Evolutionary conservation across 2,329 filamentous ascomycete genomes (phyloP).

Genomic region (Tolypocladium cylindrosporum): DNA sequence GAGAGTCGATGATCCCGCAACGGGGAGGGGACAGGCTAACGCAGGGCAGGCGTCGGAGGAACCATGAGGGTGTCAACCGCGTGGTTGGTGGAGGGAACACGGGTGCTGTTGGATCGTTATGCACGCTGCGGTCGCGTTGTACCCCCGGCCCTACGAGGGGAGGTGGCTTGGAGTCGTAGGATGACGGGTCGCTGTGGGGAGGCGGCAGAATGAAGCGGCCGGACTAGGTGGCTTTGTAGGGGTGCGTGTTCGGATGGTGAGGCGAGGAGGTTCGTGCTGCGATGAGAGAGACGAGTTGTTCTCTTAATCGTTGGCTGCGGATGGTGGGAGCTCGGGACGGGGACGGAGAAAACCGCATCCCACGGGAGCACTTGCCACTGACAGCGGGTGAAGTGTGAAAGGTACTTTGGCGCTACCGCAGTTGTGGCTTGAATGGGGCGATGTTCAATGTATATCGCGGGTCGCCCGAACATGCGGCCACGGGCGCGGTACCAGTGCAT

Average conservation of each 20-base stretch:
- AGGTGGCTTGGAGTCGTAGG: background rate
- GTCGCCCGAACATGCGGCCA: background rate
- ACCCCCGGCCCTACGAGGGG: background rate
- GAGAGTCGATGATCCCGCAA: background rate
- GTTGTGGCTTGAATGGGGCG: background rate
- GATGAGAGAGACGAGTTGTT: background rate
- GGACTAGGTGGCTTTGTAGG: background rate
- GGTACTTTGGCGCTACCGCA: background rate
- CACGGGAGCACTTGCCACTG: background rate
- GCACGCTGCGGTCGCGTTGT: background rate
- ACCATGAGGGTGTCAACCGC: background rate
- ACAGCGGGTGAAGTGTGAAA: background rate
- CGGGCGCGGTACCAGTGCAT: no score
- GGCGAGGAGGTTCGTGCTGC: background rate
- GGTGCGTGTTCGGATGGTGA: background rate
- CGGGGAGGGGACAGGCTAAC: background rate
- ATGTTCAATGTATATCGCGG: no score
- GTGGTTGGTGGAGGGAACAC: background rate
- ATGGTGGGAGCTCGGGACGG: background rate
- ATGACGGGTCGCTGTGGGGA: background rate
- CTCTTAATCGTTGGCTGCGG: background rate
- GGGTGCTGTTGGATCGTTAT: background rate
- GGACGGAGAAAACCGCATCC: background rate
- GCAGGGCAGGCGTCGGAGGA: background rate
- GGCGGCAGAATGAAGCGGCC: background rate